Evolutionary conservation across 345 rosid genomes (phyloP).

Genomic region (Aethionema arabicum): DNA sequence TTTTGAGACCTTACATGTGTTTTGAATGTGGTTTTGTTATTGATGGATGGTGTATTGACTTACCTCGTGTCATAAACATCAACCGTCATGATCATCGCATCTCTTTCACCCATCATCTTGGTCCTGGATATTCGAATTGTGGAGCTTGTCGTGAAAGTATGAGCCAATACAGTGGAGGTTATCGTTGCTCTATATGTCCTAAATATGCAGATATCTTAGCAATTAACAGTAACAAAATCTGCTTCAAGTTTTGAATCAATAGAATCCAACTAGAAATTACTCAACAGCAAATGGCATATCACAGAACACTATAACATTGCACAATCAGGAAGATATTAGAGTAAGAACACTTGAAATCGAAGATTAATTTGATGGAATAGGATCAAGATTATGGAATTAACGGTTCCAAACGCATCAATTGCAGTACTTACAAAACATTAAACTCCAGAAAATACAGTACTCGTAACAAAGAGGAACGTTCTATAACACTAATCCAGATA

Average conservation of each 20-base stretch:
- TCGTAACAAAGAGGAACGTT: not conserved
- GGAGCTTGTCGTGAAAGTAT: slow-evolving; percentile 11
- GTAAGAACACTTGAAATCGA: too few species aligned
- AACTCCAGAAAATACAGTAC: not conserved
- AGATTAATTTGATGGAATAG: too few species aligned
- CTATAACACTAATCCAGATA: not conserved
- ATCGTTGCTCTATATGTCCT: slow-evolving; percentile 1
- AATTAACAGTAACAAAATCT: too few species aligned
- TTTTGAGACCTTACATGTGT: not conserved
- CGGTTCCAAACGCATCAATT: slow-evolving; percentile 8
- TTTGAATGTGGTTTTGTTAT: not conserved
- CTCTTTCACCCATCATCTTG: slow-evolving; percentile 6
- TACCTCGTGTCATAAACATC: slow-evolving; percentile 14
- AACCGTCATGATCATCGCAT: slow-evolving; percentile 18
- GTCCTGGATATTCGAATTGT: not conserved
- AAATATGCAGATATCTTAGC: too few species aligned
- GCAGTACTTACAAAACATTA: slow-evolving; percentile 16
- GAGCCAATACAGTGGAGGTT: slow-evolving; percentile 8
- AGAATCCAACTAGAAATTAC: too few species aligned
- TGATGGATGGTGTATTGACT: not conserved
- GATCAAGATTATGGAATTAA: too few species aligned
- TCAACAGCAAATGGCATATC: too few species aligned
- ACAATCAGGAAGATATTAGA: not conserved
- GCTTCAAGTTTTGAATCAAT: too few species aligned
- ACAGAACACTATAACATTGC: too few species aligned